Evolutionary conservation across 257 asterid genomes (phyloP).

Genomic region (Anisodus tanguticus): DNA sequence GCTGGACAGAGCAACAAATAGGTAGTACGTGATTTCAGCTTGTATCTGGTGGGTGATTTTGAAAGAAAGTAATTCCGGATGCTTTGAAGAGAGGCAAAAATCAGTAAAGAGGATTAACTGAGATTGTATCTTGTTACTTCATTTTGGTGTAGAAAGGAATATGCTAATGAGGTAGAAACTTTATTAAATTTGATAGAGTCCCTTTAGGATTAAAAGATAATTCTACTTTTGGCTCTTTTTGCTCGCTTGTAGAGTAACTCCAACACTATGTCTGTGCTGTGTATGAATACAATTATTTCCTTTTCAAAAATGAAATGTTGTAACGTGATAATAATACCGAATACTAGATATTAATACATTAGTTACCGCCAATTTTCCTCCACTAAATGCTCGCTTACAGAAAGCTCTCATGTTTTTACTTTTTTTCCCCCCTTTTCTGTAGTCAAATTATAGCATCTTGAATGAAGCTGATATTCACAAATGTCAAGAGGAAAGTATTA

Average conservation of each 20-base stretch:
- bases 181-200: background rate
- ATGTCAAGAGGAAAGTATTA: constrained; percentile 78
- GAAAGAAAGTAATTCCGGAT: constrained; percentile 5
- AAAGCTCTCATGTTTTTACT: constrained; percentile 16
- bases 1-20: constrained; percentile 10
- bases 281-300: background rate
- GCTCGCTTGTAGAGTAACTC: constrained; percentile 8
- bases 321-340: background rate
- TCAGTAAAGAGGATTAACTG: background rate
- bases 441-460: constrained; percentile 73
- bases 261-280: background rate
- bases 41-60: background rate
- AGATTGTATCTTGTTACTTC: constrained; percentile 1
- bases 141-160: constrained; percentile 16
- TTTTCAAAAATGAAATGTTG: background rate
- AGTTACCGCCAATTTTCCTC: background rate
- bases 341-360: background rate
- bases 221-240: background rate
- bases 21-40: background rate
- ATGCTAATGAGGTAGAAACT: background rate
- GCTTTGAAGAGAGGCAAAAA: background rate
- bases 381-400: background rate
- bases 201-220: background rate
- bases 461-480: constrained; percentile 78
- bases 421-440: constrained; percentile 23